Conservation (phyloP, 148 eudicot species). For the Tetragonia tetragonoides region DNA sequence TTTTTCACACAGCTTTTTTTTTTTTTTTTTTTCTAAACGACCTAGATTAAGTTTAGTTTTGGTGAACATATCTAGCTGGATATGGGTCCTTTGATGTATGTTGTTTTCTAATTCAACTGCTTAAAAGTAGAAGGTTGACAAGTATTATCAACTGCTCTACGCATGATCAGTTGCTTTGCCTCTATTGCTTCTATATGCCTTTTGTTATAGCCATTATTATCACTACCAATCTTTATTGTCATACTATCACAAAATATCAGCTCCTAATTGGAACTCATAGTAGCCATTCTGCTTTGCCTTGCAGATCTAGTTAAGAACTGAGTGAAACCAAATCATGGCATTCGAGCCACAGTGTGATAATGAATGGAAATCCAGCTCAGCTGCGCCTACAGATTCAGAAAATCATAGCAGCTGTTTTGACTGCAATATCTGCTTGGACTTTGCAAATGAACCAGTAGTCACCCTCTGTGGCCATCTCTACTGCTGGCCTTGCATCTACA, state of each 20-base stretch:
- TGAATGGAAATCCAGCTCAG: slow-evolving; percentile 42
- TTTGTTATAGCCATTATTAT: neutral
- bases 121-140: slow-evolving; percentile 10
- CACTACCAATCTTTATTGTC: neutral
- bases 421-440: slow-evolving; percentile 85
- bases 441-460: slow-evolving; percentile 68
- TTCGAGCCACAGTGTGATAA: slow-evolving; percentile 37
- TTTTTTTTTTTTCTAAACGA: neutral
- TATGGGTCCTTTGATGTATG: slow-evolving; percentile 15
- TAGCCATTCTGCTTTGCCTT: slow-evolving; percentile 1
- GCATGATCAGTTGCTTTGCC: neutral
- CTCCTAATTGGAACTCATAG: neutral
- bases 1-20: neutral
- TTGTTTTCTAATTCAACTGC: neutral
- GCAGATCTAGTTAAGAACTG: neutral
- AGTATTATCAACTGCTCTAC: neutral
- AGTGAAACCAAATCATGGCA: slow-evolving; percentile 37
- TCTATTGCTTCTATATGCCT: neutral
- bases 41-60: too few species aligned
- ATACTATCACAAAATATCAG: neutral
- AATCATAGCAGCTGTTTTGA: slow-evolving; percentile 52
- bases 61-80: slow-evolving; percentile 12
- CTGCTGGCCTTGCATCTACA: slow-evolving; percentile 93
- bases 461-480: slow-evolving; percentile 92
- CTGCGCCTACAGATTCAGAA: slow-evolving; percentile 32